These are phyloP conservation scores for Vitis labrusca DNA, from an alignment of 164 flowering plant species.

Conservation along the genomic window DNA sequence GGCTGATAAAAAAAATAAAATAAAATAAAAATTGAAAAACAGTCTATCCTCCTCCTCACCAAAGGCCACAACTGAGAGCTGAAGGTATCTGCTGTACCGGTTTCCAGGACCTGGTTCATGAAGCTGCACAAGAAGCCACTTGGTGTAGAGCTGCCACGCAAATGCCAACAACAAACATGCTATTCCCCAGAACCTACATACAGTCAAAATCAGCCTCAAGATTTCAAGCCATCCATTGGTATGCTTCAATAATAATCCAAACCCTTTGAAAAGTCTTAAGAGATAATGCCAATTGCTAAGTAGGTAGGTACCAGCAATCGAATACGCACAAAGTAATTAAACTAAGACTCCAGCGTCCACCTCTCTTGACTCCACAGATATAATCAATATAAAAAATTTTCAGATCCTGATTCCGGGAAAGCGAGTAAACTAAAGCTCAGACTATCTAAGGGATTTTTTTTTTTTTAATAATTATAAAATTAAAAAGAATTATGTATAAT, in stretches of 20 bases:
- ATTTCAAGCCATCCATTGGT: background rate
- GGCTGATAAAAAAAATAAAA: no score
- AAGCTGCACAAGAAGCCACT: slow-evolving; percentile 37
- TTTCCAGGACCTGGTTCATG: slow-evolving; percentile 35
- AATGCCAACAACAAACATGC: slow-evolving; percentile 24
- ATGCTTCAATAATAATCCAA: background rate
- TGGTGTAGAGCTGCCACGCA: slow-evolving; percentile 49
- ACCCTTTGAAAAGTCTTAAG: no score
- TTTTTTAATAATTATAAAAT: background rate
- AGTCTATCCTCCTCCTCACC: slow-evolving; percentile 19
- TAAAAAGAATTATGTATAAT: background rate
- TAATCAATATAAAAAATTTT: no score
- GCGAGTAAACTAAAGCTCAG: background rate
- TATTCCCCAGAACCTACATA: slow-evolving; percentile 43
- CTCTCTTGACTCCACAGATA: no score
- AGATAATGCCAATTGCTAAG: no score
- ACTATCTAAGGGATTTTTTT: background rate
- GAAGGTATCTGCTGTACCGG: slow-evolving; percentile 42
- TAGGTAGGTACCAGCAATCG: no score
- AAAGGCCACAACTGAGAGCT: slow-evolving; percentile 31
- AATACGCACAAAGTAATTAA: no score
- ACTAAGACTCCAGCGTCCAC: no score
- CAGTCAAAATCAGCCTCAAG: no score
- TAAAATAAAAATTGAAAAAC: background rate
- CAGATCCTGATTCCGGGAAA: background rate